Evolutionary conservation across 139 green algal genomes (phyloP), one percentile per base, ranked within the genome.

Genomic region (Nannochloris sp.): DNA sequence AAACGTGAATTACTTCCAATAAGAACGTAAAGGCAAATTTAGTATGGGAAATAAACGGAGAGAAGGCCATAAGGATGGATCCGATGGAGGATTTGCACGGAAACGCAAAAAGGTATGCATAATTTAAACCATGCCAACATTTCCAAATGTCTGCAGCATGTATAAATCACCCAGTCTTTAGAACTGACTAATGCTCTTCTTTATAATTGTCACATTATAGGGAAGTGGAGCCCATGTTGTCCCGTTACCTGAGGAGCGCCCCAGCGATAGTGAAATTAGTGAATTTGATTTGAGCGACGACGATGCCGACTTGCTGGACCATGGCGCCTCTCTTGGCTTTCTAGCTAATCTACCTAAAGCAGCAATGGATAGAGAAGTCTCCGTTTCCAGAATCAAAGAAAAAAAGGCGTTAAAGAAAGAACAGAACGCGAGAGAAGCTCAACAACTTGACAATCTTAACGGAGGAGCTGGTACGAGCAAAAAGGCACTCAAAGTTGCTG

Each of bases 291-390:
- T 88, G 2, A 76, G 68, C 33, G 80, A 85, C 1, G 81, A 86
- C 24, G 83, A 90, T 57, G 10, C 82, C 15, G 64, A 82, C 23
- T 87, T 88, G 56, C 78, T 90, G 45, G 24, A 77, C 31, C 32
- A 82, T 63, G 68, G 83, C 7, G 37, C 27, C 2, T 4, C 45
- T 3, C 51, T 89, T 19, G 73, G 68, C 9, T 89, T 86, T 29
- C 56, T 89, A 47, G 37, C 47, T 6, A 37, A 61, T 4, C 45
- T 88, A 5, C 56, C 56, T 5, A 23, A 24, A 6, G 29, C 29
- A 25, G 56, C 30, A 31, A 64, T 64, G 19, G 56, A 64, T 48
- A 47, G 25, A 47, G 30, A 1, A 14, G 56, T 64, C 4, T 64
- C 56, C 6, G 7, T 19, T 30, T 46, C 56, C 45, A 64, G 56